Conservation (phyloP, 1,139 yeast species). For the Cylindricascospora bacillispora region DNA sequence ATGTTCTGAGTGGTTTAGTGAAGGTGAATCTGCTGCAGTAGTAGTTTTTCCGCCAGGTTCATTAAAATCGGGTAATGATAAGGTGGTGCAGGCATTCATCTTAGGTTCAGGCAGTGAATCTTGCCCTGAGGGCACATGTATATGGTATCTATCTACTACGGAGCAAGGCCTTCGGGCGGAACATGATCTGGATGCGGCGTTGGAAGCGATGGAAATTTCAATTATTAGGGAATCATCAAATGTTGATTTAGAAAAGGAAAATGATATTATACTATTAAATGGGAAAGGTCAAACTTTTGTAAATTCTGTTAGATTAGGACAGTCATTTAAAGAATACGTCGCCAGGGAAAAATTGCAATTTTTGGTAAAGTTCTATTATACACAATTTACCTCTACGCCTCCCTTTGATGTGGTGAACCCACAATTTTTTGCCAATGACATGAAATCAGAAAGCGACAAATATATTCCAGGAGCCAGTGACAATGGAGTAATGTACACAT, state of each 20-base stretch:
- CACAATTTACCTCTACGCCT: constrained; percentile 54
- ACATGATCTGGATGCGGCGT: constrained; percentile 67
- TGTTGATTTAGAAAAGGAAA: constrained; percentile 38
- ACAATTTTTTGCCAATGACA: constrained; percentile 25
- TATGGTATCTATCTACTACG: constrained; percentile 79
- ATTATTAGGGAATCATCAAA: constrained; percentile 62
- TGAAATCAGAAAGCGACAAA: constrained; percentile 4
- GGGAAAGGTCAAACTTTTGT: constrained; percentile 55
- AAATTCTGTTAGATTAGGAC: constrained; percentile 76
- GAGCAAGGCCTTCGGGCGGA: constrained; percentile 65
- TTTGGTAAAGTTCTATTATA: constrained; percentile 65
- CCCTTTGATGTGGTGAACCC: constrained; percentile 36
- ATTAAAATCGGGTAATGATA: constrained; percentile 49
- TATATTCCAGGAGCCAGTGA: constrained; percentile 26
- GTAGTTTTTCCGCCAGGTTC: constrained; percentile 92
- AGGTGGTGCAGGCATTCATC: constrained; percentile 75
- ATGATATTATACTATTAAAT: constrained; percentile 44
- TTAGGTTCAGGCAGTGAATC: constrained; percentile 85
- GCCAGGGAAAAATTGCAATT: constrained; percentile 71
- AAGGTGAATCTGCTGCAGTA: constrained; percentile 69
- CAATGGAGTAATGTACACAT: constrained; percentile 46
- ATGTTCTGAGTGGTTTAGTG: constrained; percentile 85
- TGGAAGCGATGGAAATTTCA: constrained; percentile 64
- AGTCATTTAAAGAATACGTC: constrained; percentile 69
- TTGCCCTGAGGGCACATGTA: constrained; percentile 77